phyloP scores from a whole-genome alignment of 495 filamentous ascomycete genomes.

The Ascodesmis nigricans region DNA sequence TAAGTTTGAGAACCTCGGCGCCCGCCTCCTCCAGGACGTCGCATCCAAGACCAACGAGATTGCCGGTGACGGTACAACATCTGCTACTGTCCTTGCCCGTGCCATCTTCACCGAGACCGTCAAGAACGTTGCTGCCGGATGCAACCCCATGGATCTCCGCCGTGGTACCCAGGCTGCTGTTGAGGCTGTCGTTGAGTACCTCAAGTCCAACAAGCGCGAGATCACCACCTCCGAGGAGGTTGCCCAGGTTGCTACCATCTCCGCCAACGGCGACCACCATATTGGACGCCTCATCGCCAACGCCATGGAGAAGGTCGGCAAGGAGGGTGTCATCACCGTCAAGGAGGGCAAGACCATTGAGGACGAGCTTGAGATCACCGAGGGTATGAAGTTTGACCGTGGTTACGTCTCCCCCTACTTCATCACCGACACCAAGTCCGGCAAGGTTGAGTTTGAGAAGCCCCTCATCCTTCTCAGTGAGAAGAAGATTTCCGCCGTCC shows the following conservation, averaged over 20 bases:
- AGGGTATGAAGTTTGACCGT: constrained; percentile 99
- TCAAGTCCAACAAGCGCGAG: constrained; percentile 82
- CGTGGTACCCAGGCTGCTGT: constrained; percentile 92
- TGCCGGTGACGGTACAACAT: constrained; percentile 95
- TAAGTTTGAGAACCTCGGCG: constrained; percentile 99
- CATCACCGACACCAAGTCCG: constrained; percentile 95
- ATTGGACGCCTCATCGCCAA: constrained; percentile 89
- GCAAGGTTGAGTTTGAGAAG: constrained; percentile 99
- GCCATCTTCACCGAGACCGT: constrained; percentile 99
- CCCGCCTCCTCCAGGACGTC: constrained; percentile 87
- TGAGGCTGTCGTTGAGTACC: constrained; percentile 77
- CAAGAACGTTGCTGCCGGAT: constrained; percentile 97
- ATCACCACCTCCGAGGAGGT: constrained; percentile 96
- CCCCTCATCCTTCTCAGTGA: constrained; percentile 92
- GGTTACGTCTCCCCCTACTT: constrained; percentile 98
- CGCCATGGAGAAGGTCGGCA: constrained; percentile 98
- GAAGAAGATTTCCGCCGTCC: constrained; percentile 98
- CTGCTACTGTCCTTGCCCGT: constrained; percentile 86
- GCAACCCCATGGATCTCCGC: constrained; percentile 98
- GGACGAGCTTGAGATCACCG: constrained; percentile 94
- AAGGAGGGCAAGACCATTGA: constrained; percentile 98
- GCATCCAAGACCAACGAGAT: constrained; percentile 98
- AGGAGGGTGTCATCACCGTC: constrained; percentile 98
- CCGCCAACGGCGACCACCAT: constrained; percentile 87
- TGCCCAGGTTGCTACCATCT: constrained; percentile 94